Conservation (phyloP, 1,284 basidiomycete genomes). For the Tremellales sp. region DNA sequence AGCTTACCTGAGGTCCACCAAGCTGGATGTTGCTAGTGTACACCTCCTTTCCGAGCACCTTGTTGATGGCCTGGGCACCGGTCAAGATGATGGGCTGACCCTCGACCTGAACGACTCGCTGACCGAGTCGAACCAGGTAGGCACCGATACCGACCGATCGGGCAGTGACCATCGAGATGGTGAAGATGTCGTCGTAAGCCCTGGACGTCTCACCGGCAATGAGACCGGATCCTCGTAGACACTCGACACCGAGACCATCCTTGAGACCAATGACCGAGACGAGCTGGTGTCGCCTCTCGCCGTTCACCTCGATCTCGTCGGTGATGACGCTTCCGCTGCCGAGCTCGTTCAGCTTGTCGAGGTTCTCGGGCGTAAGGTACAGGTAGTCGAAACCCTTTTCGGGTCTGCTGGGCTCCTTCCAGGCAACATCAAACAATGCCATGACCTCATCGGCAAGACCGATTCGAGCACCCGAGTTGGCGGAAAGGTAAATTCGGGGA, state of each 20-base stretch:
- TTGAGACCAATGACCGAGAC: slow-evolving; percentile 95
- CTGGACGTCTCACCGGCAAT: slow-evolving; percentile 98
- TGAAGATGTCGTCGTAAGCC: slow-evolving; percentile 99
- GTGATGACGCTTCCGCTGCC: slow-evolving; percentile 74
- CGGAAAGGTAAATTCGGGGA: slow-evolving; percentile 94
- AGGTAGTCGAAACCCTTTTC: slow-evolving; percentile 97
- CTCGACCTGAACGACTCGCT: slow-evolving; percentile 97
- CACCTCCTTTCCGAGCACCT: slow-evolving; percentile 97
- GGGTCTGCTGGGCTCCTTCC: slow-evolving; percentile 73
- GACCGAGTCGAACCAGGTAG: slow-evolving; percentile 95
- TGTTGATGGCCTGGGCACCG: slow-evolving; percentile 94
- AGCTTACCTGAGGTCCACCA: slow-evolving; percentile 75
- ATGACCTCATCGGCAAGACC: slow-evolving; percentile 92
- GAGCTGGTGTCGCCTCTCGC: slow-evolving; percentile 86
- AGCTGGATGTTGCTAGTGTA: slow-evolving; percentile 99
- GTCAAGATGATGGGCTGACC: slow-evolving; percentile 99
- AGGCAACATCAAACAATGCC: slow-evolving; percentile 84
- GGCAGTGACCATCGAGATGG: slow-evolving; percentile 96
- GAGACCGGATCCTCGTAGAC: slow-evolving; percentile 89
- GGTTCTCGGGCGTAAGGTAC: slow-evolving; percentile 84
- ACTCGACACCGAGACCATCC: slow-evolving; percentile 98
- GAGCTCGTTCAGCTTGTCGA: slow-evolving; percentile 76
- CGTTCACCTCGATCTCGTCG: slow-evolving; percentile 76
- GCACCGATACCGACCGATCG: slow-evolving; percentile 99
- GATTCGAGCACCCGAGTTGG: slow-evolving; percentile 96